Evolutionary conservation across 768 basidiomycete genomes (phyloP).

Genomic region (Chalciporus sphaerocephalus): DNA sequence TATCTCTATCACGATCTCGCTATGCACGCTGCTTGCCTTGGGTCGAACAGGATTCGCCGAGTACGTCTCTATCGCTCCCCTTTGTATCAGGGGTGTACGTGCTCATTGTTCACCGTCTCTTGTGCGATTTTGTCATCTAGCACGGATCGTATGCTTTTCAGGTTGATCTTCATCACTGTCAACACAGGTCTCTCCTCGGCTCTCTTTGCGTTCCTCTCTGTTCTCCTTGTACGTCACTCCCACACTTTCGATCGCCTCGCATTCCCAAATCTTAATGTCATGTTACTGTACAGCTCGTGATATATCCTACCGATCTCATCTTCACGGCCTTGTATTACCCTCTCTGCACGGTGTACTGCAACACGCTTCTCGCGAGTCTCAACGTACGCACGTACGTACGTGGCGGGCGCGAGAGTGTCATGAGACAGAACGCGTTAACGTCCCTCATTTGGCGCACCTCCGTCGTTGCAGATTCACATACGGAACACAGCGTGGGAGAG

Average conservation of each 20-base stretch:
- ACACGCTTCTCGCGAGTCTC: conserved; percentile 32
- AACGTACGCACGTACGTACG: conserved; percentile 23
- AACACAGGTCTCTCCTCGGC: conserved; percentile 24
- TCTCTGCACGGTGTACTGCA: conserved; percentile 32
- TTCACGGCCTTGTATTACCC: conserved; percentile 27
- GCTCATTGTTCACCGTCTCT: neutral
- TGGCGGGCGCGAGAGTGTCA: neutral
- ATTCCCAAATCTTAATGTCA: neutral
- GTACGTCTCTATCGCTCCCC: conserved; percentile 7
- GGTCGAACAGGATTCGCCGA: conserved; percentile 23
- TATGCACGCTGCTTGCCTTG: conserved; percentile 20
- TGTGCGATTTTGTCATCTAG: conserved; percentile 10
- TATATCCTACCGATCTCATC: conserved; percentile 23
- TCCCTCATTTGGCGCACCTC: conserved; percentile 10
- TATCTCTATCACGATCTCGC: conserved; percentile 17
- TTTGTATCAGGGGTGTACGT: neutral
- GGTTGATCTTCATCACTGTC: conserved; percentile 24
- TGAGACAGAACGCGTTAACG: neutral
- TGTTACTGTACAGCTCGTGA: conserved; percentile 11
- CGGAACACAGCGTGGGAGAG: neutral
- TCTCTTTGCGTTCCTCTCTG: conserved; percentile 19
- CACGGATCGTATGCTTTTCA: conserved; percentile 23
- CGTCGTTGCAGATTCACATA: neutral
- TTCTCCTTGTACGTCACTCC: conserved; percentile 15
- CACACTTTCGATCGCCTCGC: neutral